Conservation (phyloP, 1,139 yeast species). For the Hyphopichia fennica region DNA sequence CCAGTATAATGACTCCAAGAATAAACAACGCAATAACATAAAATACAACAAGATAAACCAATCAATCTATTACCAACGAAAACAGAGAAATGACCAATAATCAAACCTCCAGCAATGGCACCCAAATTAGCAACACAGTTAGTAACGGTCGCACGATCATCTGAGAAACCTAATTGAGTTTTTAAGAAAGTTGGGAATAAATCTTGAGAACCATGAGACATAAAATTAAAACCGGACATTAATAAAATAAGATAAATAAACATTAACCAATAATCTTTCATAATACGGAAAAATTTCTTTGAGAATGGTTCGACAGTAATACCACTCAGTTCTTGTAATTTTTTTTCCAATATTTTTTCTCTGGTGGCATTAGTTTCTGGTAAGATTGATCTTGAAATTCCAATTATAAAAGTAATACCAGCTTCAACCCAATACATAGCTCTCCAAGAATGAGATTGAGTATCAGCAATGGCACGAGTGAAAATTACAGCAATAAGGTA, state of each 20-base stretch:
- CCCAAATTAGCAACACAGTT: conserved; percentile 41
- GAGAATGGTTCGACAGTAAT: background rate
- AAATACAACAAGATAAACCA: conserved; percentile 54
- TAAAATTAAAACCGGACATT: conserved; percentile 46
- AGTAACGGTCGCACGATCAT: conserved; percentile 34
- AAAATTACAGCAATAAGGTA: conserved; percentile 64
- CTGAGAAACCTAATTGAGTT: conserved; percentile 25
- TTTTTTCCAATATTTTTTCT: conserved; percentile 4
- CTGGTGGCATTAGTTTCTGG: conserved; percentile 9
- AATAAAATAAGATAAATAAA: conserved; percentile 34
- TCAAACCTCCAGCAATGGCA: conserved; percentile 36
- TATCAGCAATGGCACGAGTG: conserved; percentile 51
- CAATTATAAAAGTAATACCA: conserved; percentile 27
- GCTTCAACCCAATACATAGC: conserved; percentile 44
- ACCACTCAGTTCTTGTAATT: conserved; percentile 4
- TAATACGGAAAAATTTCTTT: background rate
- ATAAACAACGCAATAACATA: conserved; percentile 66
- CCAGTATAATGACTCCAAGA: conserved; percentile 66
- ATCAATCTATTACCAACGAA: conserved; percentile 37
- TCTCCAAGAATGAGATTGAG: conserved; percentile 38
- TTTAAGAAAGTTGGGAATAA: conserved; percentile 38
- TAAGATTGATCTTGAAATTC: conserved; percentile 18
- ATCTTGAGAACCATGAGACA: conserved; percentile 43
- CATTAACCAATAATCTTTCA: conserved; percentile 39
- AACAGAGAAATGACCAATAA: conserved; percentile 35